Evolutionary conservation across 2,329 filamentous ascomycete genomes (phyloP).

Genomic region (Kalaharituber pfeilii): DNA sequence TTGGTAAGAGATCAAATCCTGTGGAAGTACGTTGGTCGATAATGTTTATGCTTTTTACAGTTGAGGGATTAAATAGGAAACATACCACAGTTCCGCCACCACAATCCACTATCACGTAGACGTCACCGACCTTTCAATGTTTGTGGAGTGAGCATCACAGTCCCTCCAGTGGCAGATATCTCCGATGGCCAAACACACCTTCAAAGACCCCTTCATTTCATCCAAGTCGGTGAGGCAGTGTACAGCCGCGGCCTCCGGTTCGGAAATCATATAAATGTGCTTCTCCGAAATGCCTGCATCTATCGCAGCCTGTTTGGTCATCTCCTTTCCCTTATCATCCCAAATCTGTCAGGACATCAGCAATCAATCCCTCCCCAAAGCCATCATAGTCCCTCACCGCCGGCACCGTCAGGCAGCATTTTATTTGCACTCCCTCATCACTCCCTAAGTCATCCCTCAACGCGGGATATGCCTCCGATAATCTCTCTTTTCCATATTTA

Average conservation of each 20-base stretch:
- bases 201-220: neutral
- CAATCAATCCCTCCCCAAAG: neutral
- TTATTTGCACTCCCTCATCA: neutral
- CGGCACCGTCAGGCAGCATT: neutral
- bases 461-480: neutral
- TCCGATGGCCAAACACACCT: neutral
- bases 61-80: neutral
- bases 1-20: conserved; percentile 53
- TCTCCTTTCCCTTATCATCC: conserved; percentile 69
- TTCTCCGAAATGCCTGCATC: conserved; percentile 39
- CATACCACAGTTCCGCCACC: neutral
- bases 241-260: conserved; percentile 19
- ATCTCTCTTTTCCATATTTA: neutral
- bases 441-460: neutral
- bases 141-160: no score
- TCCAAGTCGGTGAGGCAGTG: conserved; percentile 10
- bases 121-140: conserved; percentile 9
- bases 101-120: conserved; percentile 36
- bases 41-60: neutral
- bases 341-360: conserved; percentile 36
- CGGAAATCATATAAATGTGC: conserved; percentile 18
- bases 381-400: neutral
- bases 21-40: neutral
- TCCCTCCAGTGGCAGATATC: neutral
- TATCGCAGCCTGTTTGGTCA: conserved; percentile 59